Conservation (phyloP, 805 yeast genomes). For the Tetrapisispora taiwanensis region DNA sequence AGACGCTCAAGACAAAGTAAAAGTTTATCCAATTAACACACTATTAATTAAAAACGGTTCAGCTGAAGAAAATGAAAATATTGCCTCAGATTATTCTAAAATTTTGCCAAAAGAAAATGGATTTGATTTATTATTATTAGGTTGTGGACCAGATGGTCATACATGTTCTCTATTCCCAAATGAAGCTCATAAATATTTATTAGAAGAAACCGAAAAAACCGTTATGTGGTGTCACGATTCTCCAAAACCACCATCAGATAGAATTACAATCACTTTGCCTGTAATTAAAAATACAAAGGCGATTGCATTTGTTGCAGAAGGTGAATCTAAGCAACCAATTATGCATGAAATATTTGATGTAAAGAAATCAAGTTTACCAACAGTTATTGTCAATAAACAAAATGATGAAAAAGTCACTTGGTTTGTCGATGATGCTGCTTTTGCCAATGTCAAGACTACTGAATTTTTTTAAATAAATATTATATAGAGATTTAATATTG, state of each 20-base stretch:
- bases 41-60: constrained; percentile 47
- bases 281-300: constrained; percentile 39
- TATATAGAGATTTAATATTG: neutral
- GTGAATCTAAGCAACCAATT: constrained; percentile 69
- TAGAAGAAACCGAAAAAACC: constrained; percentile 36
- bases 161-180: constrained; percentile 90
- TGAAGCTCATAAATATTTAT: constrained; percentile 43
- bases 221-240: constrained; percentile 68
- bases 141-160: constrained; percentile 96
- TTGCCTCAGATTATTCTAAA: constrained; percentile 55
- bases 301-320: constrained; percentile 82
- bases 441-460: constrained; percentile 27
- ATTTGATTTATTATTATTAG: constrained; percentile 63
- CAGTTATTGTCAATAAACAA: constrained; percentile 60
- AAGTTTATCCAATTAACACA: constrained; percentile 56
- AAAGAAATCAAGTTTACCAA: constrained; percentile 46
- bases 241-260: constrained; percentile 89
- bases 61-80: constrained; percentile 38
- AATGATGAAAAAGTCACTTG: constrained; percentile 50
- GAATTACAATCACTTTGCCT: constrained; percentile 83
- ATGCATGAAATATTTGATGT: constrained; percentile 59
- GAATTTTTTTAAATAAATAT: neutral
- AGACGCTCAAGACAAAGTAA: constrained; percentile 30
- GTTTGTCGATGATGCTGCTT: constrained; percentile 79
- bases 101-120: constrained; percentile 36